These are phyloP conservation scores for Colletotrichum spaethianum DNA, from an alignment of 2,329 filamentous ascomycete genomes.

Conservation along the genomic window DNA sequence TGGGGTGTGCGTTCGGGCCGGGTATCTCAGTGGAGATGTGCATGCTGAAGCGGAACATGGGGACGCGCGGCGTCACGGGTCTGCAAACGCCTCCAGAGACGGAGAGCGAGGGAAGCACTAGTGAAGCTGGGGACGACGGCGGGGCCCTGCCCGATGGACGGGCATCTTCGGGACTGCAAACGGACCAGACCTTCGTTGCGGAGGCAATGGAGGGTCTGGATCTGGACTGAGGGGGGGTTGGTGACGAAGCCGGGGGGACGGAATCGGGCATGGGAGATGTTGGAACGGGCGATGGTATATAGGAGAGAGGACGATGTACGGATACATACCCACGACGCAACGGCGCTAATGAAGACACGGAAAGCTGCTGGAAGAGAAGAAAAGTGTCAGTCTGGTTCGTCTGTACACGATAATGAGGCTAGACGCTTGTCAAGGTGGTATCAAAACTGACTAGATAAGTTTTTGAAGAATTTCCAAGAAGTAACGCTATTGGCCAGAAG, in stretches of 20 bases:
- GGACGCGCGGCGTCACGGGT: constrained; percentile 49
- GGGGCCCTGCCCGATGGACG: constrained; percentile 23
- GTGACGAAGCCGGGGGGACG: background rate
- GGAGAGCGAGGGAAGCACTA: constrained; percentile 63
- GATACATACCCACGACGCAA: constrained; percentile 28
- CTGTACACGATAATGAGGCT: background rate
- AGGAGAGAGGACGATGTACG: constrained; percentile 1
- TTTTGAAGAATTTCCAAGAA: background rate
- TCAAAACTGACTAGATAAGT: constrained; percentile 3
- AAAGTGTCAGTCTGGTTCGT: constrained; percentile 8
- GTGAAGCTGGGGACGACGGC: constrained; percentile 56
- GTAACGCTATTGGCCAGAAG: background rate
- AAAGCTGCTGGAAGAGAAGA: background rate
- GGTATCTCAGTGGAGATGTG: constrained; percentile 79
- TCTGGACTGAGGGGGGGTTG: constrained; percentile 41
- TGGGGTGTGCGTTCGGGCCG: constrained; percentile 79
- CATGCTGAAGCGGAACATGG: constrained; percentile 68
- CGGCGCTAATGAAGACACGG: constrained; percentile 28
- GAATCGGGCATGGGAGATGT: background rate
- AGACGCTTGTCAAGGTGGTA: constrained; percentile 13
- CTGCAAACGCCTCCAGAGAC: constrained; percentile 69
- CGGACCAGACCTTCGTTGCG: constrained; percentile 42
- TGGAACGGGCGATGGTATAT: constrained; percentile 4
- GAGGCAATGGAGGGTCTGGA: constrained; percentile 44
- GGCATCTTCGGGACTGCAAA: constrained; percentile 28